Conservation (phyloP, 495 filamentous ascomycete species). For the Lasiosphaeris hirsuta region DNA sequence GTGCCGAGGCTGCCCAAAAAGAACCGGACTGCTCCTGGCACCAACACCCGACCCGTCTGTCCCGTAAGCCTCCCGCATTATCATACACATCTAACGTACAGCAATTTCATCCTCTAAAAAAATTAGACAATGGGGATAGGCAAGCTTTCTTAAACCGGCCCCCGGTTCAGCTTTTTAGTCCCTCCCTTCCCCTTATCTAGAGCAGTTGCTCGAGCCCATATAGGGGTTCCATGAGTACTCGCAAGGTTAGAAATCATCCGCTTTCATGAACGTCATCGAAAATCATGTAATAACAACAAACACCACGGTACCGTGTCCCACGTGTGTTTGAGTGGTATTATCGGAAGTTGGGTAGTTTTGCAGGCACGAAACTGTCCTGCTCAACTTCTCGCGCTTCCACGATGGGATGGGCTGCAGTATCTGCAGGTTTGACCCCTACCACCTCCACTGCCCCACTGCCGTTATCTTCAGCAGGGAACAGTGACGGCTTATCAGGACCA, state of each 20-base stretch:
- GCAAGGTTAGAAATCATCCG: too few species aligned
- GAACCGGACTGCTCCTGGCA: too few species aligned
- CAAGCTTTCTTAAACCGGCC: too few species aligned
- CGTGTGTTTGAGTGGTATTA: constrained; percentile 8
- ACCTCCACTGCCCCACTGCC: not conserved
- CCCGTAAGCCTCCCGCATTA: not conserved
- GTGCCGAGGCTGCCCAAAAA: too few species aligned
- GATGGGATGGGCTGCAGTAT: not conserved
- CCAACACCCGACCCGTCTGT: too few species aligned
- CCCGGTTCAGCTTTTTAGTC: too few species aligned
- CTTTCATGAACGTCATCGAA: not conserved
- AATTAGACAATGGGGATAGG: too few species aligned
- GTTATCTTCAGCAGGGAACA: not conserved
- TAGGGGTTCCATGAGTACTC: too few species aligned
- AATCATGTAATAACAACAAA: not conserved
- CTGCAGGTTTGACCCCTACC: constrained; percentile 15
- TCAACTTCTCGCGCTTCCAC: not conserved
- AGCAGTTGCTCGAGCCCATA: too few species aligned
- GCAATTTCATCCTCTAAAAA: not conserved
- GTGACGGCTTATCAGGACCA: not conserved
- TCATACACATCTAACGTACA: constrained; percentile 3
- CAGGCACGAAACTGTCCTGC: constrained; percentile 28
- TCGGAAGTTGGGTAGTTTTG: constrained; percentile 33
- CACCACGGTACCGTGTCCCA: not conserved
- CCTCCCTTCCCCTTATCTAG: too few species aligned